Evolutionary conservation across 768 basidiomycete species (phyloP), one percentile per base, ranked within the genome.

Genomic region (Lyophyllum shimeji): DNA sequence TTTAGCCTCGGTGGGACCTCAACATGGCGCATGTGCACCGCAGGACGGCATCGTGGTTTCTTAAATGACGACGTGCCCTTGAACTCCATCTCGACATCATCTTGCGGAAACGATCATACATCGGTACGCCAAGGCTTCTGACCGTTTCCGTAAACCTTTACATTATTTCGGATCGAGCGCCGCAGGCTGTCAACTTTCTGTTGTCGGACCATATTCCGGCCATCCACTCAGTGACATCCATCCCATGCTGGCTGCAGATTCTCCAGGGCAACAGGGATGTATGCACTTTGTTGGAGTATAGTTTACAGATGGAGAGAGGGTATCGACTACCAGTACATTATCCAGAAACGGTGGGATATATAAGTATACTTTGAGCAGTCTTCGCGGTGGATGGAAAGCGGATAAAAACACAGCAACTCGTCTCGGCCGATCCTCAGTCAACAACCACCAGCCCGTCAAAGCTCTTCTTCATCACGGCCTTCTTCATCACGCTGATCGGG

Each of bases 371-470:
- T 50, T 50, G 34, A 17, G 15, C 11, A 43, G 7, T 18, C 9
- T 48, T 48, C 17, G 27, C 9, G 23, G 13, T 11, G 20, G 23
- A 21, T 2, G 23, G 17, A 47, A 47, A 3, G 24, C 5, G 5
- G 29, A 44, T 20, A 13, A 45, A 15, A 48, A 31, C 3, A 17
- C 18, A 18, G 13, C 13, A 12, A 12, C 25, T 31, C 21, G 33
- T 20, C 34, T n/a, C 18, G 24, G 9, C 17, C 18, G 18, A 17
- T 23, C 20, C 37, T 76, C 63, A 86, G 67, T 86, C 85, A 18
- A 82, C 62, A 17, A 86, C 82, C n/a, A 77, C 72, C 50, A 89
- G 68, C 12, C 77, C 79, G n/a, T 78, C 79, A 57, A 76, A 89
- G 59, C 82, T 82, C 68, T 67, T 69, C 68, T 65, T 76, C 64